Base-by-base conservation (phyloP, 2,329 filamentous ascomycete species). In the Trichoderma gracile region DNA sequence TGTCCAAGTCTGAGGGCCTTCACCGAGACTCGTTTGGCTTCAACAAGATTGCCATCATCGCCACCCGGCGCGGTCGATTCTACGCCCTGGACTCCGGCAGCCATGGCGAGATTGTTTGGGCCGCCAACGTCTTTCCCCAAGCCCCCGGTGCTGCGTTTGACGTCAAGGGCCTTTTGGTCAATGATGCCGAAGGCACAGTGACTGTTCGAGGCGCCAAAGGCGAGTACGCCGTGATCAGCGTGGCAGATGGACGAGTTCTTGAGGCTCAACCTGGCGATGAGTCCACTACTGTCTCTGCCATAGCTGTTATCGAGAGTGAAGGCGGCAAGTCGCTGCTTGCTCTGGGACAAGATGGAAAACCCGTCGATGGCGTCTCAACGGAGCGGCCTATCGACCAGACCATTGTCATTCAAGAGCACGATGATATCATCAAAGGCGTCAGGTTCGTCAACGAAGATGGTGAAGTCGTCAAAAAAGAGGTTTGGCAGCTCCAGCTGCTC, bases 1-100 rank as follows among this genome's bases (percentile, higher is more conserved):
- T 73, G 14, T 77, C 77, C 23, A 74, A 75, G 21, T 75, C 45
- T 17, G 43, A 79, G 30, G 80, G 81, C 7, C 79, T 89, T n/a
- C 78, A 80, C 19, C 83, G 87, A 17, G 90, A 95, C 71, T 86
- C 83, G 45, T 98, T 98, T 75, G 94, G 94, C 5, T 94, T 97
- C 77, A 89, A 91, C 75, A 96, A 97, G 77, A 80, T 94, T 38
- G 85, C 93, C 6, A 81, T 97, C 64, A 80, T 97, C 57, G 93
- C 89, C 6, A 97, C 93, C 2, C 83, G 86, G 62, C 88, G 87
- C 64, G 93, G 93, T 15, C 88, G 90, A 68, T 78, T 98, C 19
- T 90, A 93, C 69, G 92, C 89, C 3, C 80, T 99, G 21, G 89
- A 97, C 75, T 86, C 89, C 40, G 91, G 88, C 25, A 88, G 88